Evolutionary conservation across 192 early-diverging fungal species (phyloP), one percentile per base, ranked within the genome.

Genomic region (Backusella circina): DNA sequence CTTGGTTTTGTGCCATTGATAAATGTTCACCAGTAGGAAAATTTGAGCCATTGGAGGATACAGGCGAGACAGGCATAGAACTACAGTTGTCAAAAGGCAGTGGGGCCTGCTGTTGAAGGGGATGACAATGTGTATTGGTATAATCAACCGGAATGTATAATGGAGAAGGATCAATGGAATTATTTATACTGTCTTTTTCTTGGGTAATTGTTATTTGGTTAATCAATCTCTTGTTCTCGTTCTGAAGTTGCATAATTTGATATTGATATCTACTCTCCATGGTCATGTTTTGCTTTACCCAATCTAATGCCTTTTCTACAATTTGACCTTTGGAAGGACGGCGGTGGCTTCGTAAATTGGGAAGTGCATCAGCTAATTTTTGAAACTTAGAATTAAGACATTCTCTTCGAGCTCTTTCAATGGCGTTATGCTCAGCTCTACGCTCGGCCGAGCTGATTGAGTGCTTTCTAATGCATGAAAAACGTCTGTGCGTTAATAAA

Each of bases 241-340:
- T 1, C 12, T 50, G 67, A 57, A 75, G 67, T 13, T 75, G 67
- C 51, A 32, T 41, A 18, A 75, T 75, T n/a, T 75, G 44, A 12
- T 69, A 50, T 54, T 50, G 74, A 50, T 75, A 75, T 44, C 39
- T 50, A 5, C 71, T 39, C 28, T 77, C 69, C 10, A 38, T 38
- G 4, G 26, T n/a, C 21, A 65, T 47, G 3, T 47, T 74, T 67
- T 73, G 67, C 23, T 54, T 37, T 9, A 79, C 86, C 71, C 86
- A 91, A 1, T 93, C 92, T 26, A 94, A 81, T n/a, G 91, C 91
- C 72, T 91, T 90, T 70, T 91, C 84, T 28, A 94, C 92, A 61
- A 94, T 94, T 32, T 87, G 87, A 23, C 88, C 89, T 77, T 94
- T 94, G 66, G 88, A 89, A n/a, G 93, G 93, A 68, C 93, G 87